These are phyloP conservation scores for Lasiosphaeria hispida DNA, from an alignment of 495 filamentous ascomycete species.

Conservation along the genomic window DNA sequence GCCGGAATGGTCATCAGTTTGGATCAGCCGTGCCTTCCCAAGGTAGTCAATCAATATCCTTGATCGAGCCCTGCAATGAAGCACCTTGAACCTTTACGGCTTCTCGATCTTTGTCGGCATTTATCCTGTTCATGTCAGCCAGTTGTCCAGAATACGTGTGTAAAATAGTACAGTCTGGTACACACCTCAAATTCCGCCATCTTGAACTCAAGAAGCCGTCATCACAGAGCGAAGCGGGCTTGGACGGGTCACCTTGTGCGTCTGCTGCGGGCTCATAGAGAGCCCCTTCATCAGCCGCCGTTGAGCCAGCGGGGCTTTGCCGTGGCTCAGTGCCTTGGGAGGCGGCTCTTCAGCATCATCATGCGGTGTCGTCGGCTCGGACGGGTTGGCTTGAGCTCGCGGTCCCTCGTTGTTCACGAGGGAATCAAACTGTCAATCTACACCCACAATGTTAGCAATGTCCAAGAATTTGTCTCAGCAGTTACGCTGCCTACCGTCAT, in stretches of 20 bases:
- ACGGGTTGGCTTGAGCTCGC: constrained; percentile 63
- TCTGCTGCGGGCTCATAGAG: constrained; percentile 38
- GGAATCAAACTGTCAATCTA: constrained; percentile 88
- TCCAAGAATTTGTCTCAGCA: background rate
- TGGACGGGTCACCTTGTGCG: constrained; percentile 47
- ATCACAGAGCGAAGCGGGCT: constrained; percentile 60
- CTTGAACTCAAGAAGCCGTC: constrained; percentile 54
- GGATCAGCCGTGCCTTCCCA: background rate
- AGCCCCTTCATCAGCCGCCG: constrained; percentile 42
- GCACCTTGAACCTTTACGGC: constrained; percentile 16
- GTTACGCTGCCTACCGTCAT: constrained; percentile 63
- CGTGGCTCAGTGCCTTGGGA: constrained; percentile 36
- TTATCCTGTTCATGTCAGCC: constrained; percentile 12
- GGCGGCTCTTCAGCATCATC: constrained; percentile 30
- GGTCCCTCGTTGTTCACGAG: constrained; percentile 88
- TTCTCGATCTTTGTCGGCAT: constrained; percentile 27
- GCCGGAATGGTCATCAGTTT: background rate
- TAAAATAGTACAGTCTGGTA: constrained; percentile 6
- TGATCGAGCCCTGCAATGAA: constrained; percentile 30
- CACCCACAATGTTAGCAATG: background rate
- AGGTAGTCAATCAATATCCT: constrained; percentile 17
- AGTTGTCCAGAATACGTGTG: no score
- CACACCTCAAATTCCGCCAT: constrained; percentile 26
- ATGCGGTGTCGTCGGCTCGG: constrained; percentile 44
- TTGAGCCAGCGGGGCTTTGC: constrained; percentile 36